Base-by-base conservation (phyloP, 805 yeast species). In the Tetrapisispora fleetii region DNA sequence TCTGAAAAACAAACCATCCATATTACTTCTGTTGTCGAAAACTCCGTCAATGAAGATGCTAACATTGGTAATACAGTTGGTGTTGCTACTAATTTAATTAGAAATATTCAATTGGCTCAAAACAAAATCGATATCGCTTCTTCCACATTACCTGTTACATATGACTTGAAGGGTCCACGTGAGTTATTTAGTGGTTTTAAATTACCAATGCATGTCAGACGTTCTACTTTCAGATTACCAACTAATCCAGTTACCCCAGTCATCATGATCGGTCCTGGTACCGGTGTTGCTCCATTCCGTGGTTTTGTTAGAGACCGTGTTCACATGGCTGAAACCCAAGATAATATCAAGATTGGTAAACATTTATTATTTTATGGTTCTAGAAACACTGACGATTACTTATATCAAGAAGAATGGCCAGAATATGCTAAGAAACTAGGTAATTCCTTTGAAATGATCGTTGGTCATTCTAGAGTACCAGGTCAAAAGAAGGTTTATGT, bases 261-360 rank as follows among this genome's bases (percentile, higher is more conserved):
- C 21, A 88, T 91, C 58, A 79, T 90, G 84, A 77, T 91, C 60
- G 99, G 99, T 28, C 98, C 99, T 42, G 99, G 99, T 55, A 93
- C 99, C 3, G 99, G 99, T 67, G 91, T 91, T 45, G 98, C 99
- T 10, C 99, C 99, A 52, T 87, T 93, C 74, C 82, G 99, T 71
- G 99, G 95, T 3, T 91, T 91, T 57, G 68, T 91, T 36, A 81
- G 95, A 71, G 99, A 91, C 64, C 83, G 90, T 60, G 85, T 81
- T n/a, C 65, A 70, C 37, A 77, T 72, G 60, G 69, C 69, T 13
- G 72, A 72, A 50, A 65, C 64, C 42, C 72, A 74, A 55, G 57
- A 54, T 10, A 51, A 48, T 21, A 66, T 66, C 47, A 77, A 72
- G 11, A 69, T 86, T 43, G 98, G 97, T 48, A 78, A 82, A 55